Evolutionary conservation across 768 basidiomycete genomes (phyloP).

Genomic region (Kwoniella botswanensis): DNA sequence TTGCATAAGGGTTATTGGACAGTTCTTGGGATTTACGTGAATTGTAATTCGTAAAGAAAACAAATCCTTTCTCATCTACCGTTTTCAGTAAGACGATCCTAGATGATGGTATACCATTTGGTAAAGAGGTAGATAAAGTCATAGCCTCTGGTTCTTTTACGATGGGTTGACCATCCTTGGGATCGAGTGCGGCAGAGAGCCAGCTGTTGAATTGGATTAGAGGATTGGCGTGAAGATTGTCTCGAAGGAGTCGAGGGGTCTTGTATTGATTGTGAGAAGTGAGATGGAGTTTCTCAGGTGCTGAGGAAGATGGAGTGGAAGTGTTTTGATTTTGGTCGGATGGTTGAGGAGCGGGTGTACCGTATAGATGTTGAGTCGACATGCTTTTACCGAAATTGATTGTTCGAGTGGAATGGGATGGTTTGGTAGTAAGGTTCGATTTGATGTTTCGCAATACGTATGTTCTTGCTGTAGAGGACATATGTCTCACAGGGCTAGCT

Average conservation of each 20-base stretch:
- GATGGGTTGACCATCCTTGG: slow-evolving; percentile 56
- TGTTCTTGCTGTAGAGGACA: neutral
- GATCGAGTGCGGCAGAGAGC: slow-evolving; percentile 66
- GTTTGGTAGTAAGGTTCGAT: neutral
- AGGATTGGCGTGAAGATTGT: slow-evolving; percentile 69
- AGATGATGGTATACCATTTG: slow-evolving; percentile 75
- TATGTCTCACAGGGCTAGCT: neutral
- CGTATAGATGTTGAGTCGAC: slow-evolving; percentile 19
- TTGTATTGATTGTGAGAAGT: slow-evolving; percentile 78
- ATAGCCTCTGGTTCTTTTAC: slow-evolving; percentile 91
- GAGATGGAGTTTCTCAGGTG: slow-evolving; percentile 59
- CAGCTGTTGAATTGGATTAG: slow-evolving; percentile 83
- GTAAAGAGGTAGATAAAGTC: slow-evolving; percentile 66
- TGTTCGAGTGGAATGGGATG: neutral
- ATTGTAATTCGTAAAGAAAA: slow-evolving; percentile 96
- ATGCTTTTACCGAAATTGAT: neutral
- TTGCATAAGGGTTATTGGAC: slow-evolving; percentile 73
- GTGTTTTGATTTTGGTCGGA: neutral
- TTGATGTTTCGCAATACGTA: neutral
- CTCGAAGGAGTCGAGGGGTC: slow-evolving; percentile 69
- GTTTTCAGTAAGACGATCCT: slow-evolving; percentile 91
- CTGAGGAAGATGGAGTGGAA: neutral
- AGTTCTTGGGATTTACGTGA: slow-evolving; percentile 90
- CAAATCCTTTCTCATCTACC: slow-evolving; percentile 80
- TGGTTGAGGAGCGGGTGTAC: slow-evolving; percentile 22